Percentiles rank a stretch among this genome's conserved stretches.
phyloP scores from a whole-genome alignment of 1,139 yeast genomes.

The Candida freyschussii region DNA sequence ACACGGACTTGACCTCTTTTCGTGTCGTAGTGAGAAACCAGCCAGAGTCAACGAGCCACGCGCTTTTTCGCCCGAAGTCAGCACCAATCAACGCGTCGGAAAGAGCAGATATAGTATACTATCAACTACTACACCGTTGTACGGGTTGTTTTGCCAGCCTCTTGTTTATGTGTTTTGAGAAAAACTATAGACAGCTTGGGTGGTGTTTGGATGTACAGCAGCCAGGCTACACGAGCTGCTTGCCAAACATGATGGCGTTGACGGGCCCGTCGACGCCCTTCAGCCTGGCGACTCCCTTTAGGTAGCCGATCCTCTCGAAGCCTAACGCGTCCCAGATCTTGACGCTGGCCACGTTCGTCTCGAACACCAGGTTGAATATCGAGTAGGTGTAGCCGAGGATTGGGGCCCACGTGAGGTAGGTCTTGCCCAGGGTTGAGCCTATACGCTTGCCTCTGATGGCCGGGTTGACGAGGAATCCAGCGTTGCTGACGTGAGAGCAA shows the following conservation, averaged over 20 bases:
- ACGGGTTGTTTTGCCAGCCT: no score
- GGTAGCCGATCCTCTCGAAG: constrained; percentile 64
- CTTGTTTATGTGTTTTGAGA: no score
- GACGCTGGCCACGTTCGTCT: constrained; percentile 61
- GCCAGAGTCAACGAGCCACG: no score
- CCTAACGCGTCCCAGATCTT: constrained; percentile 74
- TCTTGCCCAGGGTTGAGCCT: constrained; percentile 58
- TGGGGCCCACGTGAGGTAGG: constrained; percentile 64
- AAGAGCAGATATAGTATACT: no score
- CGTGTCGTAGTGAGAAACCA: no score
- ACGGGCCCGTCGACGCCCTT: constrained; percentile 57
- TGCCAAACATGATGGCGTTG: constrained; percentile 66
- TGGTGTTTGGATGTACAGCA: no score
- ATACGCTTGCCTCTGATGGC: constrained; percentile 49
- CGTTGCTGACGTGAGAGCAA: constrained; percentile 76
- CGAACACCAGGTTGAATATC: constrained; percentile 80
- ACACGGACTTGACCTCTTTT: no score
- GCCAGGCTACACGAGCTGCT: no score
- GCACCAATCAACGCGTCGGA: no score
- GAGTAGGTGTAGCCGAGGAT: constrained; percentile 67
- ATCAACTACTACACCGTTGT: no score
- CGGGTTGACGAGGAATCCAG: constrained; percentile 64
- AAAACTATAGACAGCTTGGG: no score
- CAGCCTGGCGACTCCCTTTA: constrained; percentile 61
- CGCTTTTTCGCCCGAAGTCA: no score